Base-by-base conservation (phyloP, 2,329 filamentous ascomycete species). In the Ascochyta pisi region DNA sequence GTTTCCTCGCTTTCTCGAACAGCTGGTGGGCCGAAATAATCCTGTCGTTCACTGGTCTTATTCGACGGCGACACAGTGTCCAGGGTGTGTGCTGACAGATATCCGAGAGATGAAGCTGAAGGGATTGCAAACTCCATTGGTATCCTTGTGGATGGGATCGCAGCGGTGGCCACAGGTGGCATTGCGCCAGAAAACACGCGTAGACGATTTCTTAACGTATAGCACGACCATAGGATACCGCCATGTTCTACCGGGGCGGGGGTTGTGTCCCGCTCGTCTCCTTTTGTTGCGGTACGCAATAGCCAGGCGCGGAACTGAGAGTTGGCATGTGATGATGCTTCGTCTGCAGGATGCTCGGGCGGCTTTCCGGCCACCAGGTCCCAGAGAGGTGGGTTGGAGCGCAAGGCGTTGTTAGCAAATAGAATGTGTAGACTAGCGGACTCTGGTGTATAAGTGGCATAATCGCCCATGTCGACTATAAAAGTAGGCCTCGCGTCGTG, bases 401-500 rank as follows among this genome's bases (percentile, higher is more conserved):
- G 84, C 49, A 94, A 77, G 3, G 89, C 83, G 9, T 82, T 79
- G 69, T 94, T 95, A 27, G 84, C 83, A 70, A 89, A 93, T 0
- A 91, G 64, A 7, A 91, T 81, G 27, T 84, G 81, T 34, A 93
- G 73, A 1, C 80, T 79, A 4, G 54, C 47, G 1, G 60, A 52
- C 0, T 82, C 81, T 1, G 82, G 77, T 22, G 76, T 77, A 42
- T 79, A 81, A 63, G 87, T 88, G n/a, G 77, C 73, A 1, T 80
- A 73, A 65, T 88, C 85, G 7, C 80, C 79, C 46, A 90, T 76
- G 66, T 94, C 90, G 31, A 94, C 80, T 38, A 94, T 83, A 65
- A 94, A 91, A 0, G 89, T 90, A 3, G 90, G 91, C 42, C 91
- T 81, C 45, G 89, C 85, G 70, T 95, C 91, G 62, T 89, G 84